Evolutionary conservation across 164 flowering plant genomes (phyloP), one percentile per base, ranked within the genome.

Genomic region (Nymphaea thermarum): DNA sequence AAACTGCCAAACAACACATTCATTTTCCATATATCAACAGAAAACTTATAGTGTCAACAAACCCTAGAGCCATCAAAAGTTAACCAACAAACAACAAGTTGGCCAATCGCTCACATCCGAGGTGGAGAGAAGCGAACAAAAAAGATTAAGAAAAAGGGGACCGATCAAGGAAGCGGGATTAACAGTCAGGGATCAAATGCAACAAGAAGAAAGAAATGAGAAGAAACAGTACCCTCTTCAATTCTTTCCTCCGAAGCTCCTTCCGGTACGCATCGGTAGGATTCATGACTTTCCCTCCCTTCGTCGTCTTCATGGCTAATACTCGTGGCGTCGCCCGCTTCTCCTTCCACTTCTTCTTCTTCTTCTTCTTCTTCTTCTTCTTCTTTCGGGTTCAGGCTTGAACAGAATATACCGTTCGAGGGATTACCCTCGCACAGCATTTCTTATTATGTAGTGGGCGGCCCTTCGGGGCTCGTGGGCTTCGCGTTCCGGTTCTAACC

Each of bases 261-360:
- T 94, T 94, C 18, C 99, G 95, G 71, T 88, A 91, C 2, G 99
- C 99, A 53, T 94, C 98, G 6, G 99, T 94, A 65, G 99, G 98
- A 80, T 94, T 94, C 99, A 94, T 94, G 64, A 89, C 90, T 71
- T 94, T 91, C 69, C 98, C 99, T 67, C 98, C 96, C 70, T 94
- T 91, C 60, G 98, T 94, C 65, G 98, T 91, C 93, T 93, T 93
- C 98, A 85, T 85, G 82, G 65, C 80, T 73, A 66, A 55, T 16
- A 18, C 51, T 25, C 14, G 53, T 15, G 62, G 43, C 53, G 55
- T 47, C 63, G 65, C 6, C 55, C 11, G 2, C 55, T 10, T 45
- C 11, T 45, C 7, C 53, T 8, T 68, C 16, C 55, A 2, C 55
- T 47, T 12, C 55, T 10, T 45, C 11, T 45, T 5, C 53, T 8